phyloP scores from a whole-genome alignment of 192 early-diverging fungal species.

The Linnemannia elongata region DNA sequence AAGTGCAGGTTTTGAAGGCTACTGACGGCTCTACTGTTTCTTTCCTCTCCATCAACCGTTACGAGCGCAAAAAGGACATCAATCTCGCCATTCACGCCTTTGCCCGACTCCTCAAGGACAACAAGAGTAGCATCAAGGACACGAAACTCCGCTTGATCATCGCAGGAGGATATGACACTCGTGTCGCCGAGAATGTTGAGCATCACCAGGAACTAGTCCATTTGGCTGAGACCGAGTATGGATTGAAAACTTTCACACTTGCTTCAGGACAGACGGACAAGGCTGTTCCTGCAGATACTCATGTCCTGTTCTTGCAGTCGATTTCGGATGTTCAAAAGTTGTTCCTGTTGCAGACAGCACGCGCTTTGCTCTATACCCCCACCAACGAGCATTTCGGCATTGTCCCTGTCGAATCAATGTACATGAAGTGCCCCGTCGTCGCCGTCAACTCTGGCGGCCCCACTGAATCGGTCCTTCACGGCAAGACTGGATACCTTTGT shows the following conservation, averaged over 20 bases:
- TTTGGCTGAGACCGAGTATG: slow-evolving; percentile 61
- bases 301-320: slow-evolving; percentile 91
- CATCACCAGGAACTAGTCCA: slow-evolving; percentile 79
- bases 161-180: slow-evolving; percentile 91
- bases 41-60: slow-evolving; percentile 94
- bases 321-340: slow-evolving; percentile 87
- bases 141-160: slow-evolving; percentile 74
- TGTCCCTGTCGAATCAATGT: slow-evolving; percentile 98
- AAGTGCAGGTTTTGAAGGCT: slow-evolving; percentile 65
- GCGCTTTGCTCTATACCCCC: slow-evolving; percentile 90
- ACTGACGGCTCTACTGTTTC: slow-evolving; percentile 38
- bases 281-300: slow-evolving; percentile 54
- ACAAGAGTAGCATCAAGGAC: background rate
- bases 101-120: slow-evolving; percentile 62
- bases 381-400: slow-evolving; percentile 97
- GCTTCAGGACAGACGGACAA: slow-evolving; percentile 37
- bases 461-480: slow-evolving; percentile 81
- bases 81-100: slow-evolving; percentile 84
- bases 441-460: slow-evolving; percentile 91
- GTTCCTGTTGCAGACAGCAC: slow-evolving; percentile 72
- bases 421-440: slow-evolving; percentile 86
- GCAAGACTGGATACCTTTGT: slow-evolving; percentile 84
- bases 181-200: slow-evolving; percentile 90
- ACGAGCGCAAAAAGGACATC: slow-evolving; percentile 95
- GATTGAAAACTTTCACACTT: slow-evolving; percentile 62